phyloP scores from a whole-genome alignment of 306 rosid species.

The Prunus fruticosa region DNA sequence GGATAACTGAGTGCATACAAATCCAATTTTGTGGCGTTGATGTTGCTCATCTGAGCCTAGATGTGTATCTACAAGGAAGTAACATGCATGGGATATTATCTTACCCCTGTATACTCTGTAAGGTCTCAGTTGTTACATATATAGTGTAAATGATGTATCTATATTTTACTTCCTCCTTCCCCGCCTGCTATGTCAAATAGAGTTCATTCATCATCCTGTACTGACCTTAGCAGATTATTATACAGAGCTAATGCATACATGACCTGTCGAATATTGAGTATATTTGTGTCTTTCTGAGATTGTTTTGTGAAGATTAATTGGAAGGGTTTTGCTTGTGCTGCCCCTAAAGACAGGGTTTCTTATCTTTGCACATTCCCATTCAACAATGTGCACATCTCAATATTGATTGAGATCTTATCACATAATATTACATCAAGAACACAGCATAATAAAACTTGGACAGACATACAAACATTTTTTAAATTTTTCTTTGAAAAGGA shows the following conservation, averaged over 20 bases:
- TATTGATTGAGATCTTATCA: no score
- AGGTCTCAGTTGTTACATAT: background rate
- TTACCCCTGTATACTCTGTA: background rate
- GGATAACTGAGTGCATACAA: background rate
- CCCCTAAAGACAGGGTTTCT: background rate
- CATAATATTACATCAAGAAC: background rate
- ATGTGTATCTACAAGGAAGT: conserved; percentile 1
- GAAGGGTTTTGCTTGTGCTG: background rate
- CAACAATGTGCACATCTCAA: no score
- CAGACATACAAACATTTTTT: no score
- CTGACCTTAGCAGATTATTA: background rate
- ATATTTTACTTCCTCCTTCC: background rate
- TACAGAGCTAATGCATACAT: background rate
- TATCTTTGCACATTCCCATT: no score
- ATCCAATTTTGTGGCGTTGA: background rate
- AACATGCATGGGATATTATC: conserved; percentile 1
- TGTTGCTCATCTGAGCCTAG: background rate
- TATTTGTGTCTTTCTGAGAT: background rate
- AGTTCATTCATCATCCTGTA: background rate
- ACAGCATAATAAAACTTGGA: background rate
- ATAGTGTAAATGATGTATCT: conserved; percentile 3
- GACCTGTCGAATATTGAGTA: background rate
- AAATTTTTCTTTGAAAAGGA: background rate
- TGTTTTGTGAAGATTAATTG: background rate
- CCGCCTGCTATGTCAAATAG: background rate